phyloP scores from a whole-genome alignment of 257 asterid species.

The Solanum chaucha region DNA sequence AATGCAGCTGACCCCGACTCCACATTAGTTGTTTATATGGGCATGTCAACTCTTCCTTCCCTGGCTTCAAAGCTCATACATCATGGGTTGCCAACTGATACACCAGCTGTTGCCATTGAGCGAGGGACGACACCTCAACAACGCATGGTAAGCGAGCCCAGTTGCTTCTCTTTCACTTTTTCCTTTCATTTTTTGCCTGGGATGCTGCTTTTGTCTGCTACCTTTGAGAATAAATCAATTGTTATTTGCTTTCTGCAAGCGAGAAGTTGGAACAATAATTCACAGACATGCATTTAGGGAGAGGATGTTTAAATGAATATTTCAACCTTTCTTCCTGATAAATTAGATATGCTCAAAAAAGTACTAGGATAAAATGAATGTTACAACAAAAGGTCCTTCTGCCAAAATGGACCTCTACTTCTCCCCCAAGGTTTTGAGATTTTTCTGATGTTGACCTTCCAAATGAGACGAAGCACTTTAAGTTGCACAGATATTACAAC shows the following conservation, averaged over 20 bases:
- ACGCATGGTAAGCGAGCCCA: constrained; percentile 32
- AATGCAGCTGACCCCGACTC: constrained; percentile 90
- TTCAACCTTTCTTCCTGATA: not conserved
- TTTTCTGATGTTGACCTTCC: not conserved
- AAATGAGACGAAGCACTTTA: not conserved
- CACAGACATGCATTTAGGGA: not conserved
- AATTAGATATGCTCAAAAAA: not conserved
- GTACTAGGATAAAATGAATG: not conserved
- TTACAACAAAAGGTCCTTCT: not conserved
- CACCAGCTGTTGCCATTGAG: constrained; percentile 91
- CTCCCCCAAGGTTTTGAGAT: not conserved
- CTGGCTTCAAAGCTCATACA: constrained; percentile 63
- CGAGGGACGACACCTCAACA: constrained; percentile 98
- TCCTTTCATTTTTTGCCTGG: not conserved
- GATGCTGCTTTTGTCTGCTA: not conserved
- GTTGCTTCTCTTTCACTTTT: not conserved
- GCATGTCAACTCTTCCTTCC: constrained; percentile 85
- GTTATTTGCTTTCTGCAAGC: not conserved
- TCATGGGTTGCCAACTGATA: constrained; percentile 74
- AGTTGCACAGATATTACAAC: not conserved
- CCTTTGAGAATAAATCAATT: not conserved
- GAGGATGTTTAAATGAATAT: not conserved
- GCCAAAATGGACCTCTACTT: not conserved
- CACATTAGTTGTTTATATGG: constrained; percentile 87
- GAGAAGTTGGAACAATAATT: not conserved